These are phyloP conservation scores for Backusella parvicylindrica DNA, from an alignment of 192 early-diverging fungal genomes.

Conservation along the genomic window DNA sequence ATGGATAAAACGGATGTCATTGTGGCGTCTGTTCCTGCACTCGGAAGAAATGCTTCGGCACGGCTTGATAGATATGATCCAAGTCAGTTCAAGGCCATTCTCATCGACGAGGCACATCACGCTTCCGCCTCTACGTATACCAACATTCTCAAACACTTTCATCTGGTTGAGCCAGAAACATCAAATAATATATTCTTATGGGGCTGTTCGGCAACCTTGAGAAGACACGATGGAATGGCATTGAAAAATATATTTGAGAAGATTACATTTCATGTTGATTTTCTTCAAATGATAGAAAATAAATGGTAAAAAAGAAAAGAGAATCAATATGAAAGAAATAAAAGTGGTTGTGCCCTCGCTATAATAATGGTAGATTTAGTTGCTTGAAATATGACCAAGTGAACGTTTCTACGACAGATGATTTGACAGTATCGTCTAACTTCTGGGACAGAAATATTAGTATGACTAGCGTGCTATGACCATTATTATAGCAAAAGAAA, in stretches of 20 bases:
- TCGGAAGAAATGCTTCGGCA: conserved; percentile 49
- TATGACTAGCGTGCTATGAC: too few species aligned
- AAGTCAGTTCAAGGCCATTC: conserved; percentile 75
- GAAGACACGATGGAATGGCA: conserved; percentile 77
- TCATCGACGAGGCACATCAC: conserved; percentile 96
- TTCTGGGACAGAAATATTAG: too few species aligned
- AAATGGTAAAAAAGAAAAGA: conserved; percentile 52
- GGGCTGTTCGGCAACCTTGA: conserved; percentile 91
- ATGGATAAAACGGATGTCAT: conserved; percentile 63
- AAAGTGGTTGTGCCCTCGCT: conserved; percentile 2
- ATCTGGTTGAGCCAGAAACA: conserved; percentile 36
- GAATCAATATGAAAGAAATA: not conserved
- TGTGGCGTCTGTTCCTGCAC: conserved; percentile 72
- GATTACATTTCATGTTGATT: conserved; percentile 69
- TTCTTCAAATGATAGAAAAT: conserved; percentile 81
- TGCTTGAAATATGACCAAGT: too few species aligned
- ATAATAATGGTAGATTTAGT: too few species aligned
- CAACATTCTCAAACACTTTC: conserved; percentile 72
- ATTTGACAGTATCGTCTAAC: too few species aligned
- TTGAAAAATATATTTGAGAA: conserved; percentile 70
- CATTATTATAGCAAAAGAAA: too few species aligned
- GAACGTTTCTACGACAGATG: too few species aligned
- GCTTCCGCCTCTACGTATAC: conserved; percentile 74
- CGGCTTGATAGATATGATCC: conserved; percentile 71
- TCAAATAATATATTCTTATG: conserved; percentile 64